Conservation (phyloP, 805 yeast genomes). For the Ogataea wickerhamii region DNA sequence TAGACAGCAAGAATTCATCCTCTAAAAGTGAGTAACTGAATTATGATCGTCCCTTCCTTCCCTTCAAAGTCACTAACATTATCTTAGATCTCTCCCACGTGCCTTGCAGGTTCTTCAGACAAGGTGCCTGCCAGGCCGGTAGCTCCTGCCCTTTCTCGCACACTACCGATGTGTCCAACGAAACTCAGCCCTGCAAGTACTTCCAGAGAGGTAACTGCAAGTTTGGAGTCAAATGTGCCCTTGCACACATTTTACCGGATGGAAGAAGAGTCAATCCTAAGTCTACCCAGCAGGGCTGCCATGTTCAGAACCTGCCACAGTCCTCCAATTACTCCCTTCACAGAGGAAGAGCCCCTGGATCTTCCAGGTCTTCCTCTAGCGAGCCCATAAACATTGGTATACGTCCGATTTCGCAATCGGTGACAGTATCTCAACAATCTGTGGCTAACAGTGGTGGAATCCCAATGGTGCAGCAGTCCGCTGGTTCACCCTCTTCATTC, state of each 20-base stretch:
- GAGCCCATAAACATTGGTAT: conserved; percentile 13
- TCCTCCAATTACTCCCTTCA: conserved; percentile 6
- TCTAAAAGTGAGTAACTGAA: conserved; percentile 16
- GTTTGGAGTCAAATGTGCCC: conserved; percentile 91
- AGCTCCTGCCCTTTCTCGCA: conserved; percentile 89
- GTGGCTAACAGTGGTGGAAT: too few species aligned
- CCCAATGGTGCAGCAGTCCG: background rate
- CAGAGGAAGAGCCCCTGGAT: conserved; percentile 7
- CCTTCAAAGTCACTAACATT: too few species aligned
- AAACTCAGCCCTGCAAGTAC: conserved; percentile 77
- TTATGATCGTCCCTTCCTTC: background rate
- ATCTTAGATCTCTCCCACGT: conserved; percentile 81
- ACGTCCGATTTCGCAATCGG: background rate
- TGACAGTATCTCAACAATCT: background rate
- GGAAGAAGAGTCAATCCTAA: conserved; percentile 73
- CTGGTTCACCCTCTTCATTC: conserved; percentile 3
- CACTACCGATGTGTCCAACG: conserved; percentile 53
- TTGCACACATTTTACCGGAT: conserved; percentile 86
- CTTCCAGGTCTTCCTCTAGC: conserved; percentile 8
- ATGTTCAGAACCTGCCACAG: conserved; percentile 20
- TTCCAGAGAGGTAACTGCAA: conserved; percentile 96
- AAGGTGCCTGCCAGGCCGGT: conserved; percentile 96
- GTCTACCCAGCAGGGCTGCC: conserved; percentile 31
- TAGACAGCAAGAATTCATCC: conserved; percentile 17
- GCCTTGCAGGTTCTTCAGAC: conserved; percentile 90